These are phyloP conservation scores for Aegle marmelos DNA, from an alignment of 345 rosid genomes.

Conservation along the genomic window DNA sequence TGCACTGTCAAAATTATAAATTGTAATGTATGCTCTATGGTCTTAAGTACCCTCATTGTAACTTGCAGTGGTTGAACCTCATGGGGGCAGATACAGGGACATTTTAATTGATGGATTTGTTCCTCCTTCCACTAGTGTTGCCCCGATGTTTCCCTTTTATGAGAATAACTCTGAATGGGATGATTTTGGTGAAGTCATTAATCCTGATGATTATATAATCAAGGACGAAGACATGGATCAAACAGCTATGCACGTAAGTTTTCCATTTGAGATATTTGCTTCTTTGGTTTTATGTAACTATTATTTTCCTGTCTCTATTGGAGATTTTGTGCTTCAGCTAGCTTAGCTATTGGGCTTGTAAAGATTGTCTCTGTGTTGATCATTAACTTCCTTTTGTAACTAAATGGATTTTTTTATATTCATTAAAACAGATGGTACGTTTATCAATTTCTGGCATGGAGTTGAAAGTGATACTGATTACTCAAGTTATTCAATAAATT, in stretches of 20 bases:
- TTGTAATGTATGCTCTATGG: conserved; percentile 1
- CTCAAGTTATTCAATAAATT: too few species aligned
- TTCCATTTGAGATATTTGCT: conserved; percentile 4
- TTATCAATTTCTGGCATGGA: neutral
- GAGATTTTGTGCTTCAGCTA: neutral
- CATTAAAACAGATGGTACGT: neutral
- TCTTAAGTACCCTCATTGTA: conserved; percentile 17
- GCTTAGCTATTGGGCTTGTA: neutral
- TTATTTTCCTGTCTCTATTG: conserved; percentile 1
- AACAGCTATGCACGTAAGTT: conserved; percentile 60
- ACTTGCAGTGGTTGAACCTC: conserved; percentile 51
- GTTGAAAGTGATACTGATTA: neutral
- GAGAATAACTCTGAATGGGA: conserved; percentile 85
- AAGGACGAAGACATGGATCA: conserved; percentile 89
- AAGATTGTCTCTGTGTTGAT: neutral
- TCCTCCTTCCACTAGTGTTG: conserved; percentile 71
- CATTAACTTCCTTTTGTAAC: neutral
- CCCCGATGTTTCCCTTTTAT: conserved; percentile 95
- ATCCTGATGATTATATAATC: conserved; percentile 89
- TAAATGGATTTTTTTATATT: neutral
- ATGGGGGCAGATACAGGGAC: conserved; percentile 62
- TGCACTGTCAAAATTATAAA: neutral
- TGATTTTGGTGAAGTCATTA: conserved; percentile 95
- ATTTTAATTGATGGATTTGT: conserved; percentile 90
- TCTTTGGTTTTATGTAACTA: conserved; percentile 8